phyloP scores from a whole-genome alignment of 1,139 yeast species.

The Nakaseomyces glabratus region DNA sequence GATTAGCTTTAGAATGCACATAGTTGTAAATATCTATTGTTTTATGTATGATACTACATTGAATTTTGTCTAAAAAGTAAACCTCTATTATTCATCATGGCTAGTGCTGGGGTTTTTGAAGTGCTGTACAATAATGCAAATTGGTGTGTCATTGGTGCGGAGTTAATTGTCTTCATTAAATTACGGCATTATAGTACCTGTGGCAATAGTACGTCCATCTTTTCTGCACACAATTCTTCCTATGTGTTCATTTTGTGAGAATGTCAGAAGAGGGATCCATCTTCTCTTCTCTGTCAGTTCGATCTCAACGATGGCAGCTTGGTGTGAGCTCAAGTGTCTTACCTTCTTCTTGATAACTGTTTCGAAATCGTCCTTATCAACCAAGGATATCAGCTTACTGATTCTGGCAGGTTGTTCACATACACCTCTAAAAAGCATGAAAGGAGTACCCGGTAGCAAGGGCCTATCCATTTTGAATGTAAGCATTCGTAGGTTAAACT shows the following conservation, averaged over 20 bases:
- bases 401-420: constrained; percentile 69
- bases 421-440: constrained; percentile 76
- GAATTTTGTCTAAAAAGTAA: too few relatives aligned
- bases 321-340: constrained; percentile 65
- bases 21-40: too few relatives aligned
- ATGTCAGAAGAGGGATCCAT: constrained; percentile 54
- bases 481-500: constrained; percentile 48
- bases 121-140: too few relatives aligned
- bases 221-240: constrained; percentile 80
- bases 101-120: too few relatives aligned
- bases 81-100: too few relatives aligned
- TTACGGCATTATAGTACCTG: constrained; percentile 48
- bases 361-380: constrained; percentile 38
- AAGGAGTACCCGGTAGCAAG: constrained; percentile 70
- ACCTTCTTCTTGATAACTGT: constrained; percentile 43
- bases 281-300: constrained; percentile 42
- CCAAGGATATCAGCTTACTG: constrained; percentile 44
- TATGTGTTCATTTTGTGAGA: constrained; percentile 49
- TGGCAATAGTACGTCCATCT: constrained; percentile 83
- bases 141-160: too few relatives aligned
- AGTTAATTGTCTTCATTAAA: constrained; percentile 6
- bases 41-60: too few relatives aligned
- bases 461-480: constrained; percentile 70
- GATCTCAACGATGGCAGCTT: constrained; percentile 63
- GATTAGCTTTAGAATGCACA: too few relatives aligned